Conservation (phyloP, 1,284 basidiomycete species). For the Afroboletus lepidellus region DNA sequence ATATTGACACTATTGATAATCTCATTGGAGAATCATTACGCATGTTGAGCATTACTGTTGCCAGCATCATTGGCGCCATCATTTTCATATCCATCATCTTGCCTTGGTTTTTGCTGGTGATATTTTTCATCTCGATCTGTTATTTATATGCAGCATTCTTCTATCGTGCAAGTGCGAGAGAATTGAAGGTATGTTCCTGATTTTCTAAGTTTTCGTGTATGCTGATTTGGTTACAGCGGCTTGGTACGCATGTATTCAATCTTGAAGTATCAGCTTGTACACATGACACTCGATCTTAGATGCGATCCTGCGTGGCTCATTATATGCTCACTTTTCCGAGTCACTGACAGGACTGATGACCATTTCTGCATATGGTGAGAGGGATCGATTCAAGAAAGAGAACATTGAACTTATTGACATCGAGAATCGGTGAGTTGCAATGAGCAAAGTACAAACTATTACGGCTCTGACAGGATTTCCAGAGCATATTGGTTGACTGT, state of each 20-base stretch:
- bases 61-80: constrained; percentile 69
- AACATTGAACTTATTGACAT: constrained; percentile 80
- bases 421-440: constrained; percentile 66
- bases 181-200: constrained; percentile 66
- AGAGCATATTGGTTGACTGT: constrained; percentile 87
- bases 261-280: background rate
- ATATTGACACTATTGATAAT: constrained; percentile 89
- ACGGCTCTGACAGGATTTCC: constrained; percentile 2
- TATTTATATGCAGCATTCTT: constrained; percentile 73
- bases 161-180: constrained; percentile 86
- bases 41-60: constrained; percentile 67
- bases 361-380: constrained; percentile 82
- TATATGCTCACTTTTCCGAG: constrained; percentile 91
- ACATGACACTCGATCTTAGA: constrained; percentile 36
- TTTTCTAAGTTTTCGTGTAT: background rate
- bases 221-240: constrained; percentile 38
- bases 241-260: constrained; percentile 38
- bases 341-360: constrained; percentile 83
- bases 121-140: constrained; percentile 55
- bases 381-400: constrained; percentile 67
- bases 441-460: background rate
- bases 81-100: constrained; percentile 77
- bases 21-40: constrained; percentile 73
- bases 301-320: constrained; percentile 57
- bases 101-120: constrained; percentile 83